These are phyloP conservation scores for Ramaria sp. DNA, from an alignment of 768 basidiomycete species.

Conservation along the genomic window DNA sequence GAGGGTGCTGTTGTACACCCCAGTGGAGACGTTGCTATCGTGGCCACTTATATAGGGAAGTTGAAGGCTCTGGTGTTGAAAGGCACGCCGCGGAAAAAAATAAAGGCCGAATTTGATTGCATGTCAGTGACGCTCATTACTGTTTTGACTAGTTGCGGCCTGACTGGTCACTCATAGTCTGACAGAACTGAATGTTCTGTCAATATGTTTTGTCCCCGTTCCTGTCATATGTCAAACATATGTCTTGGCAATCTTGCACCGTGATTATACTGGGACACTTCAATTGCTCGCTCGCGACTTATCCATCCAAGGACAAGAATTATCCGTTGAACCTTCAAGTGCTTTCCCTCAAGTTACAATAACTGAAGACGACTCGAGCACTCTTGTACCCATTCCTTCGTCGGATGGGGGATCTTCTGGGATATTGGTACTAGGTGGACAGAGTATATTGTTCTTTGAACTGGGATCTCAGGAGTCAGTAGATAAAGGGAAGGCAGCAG, in stretches of 20 bases:
- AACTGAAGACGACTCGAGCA: constrained; percentile 3
- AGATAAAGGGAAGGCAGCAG: constrained; percentile 19
- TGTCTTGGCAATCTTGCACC: constrained; percentile 53
- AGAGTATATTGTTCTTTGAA: constrained; percentile 53
- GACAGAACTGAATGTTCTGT: constrained; percentile 57
- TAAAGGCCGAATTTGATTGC: constrained; percentile 14
- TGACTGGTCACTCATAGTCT: constrained; percentile 30
- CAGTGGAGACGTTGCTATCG: constrained; percentile 47
- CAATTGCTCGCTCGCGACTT: constrained; percentile 13
- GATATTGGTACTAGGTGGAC: constrained; percentile 59
- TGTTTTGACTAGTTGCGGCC: not conserved
- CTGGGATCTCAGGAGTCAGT: constrained; percentile 35
- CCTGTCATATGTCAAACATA: constrained; percentile 28
- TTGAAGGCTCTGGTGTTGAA: constrained; percentile 53
- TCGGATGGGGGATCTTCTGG: constrained; percentile 37
- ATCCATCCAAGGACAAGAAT: constrained; percentile 14
- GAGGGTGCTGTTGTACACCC: constrained; percentile 60
- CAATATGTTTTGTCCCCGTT: constrained; percentile 50
- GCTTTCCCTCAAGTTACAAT: not conserved
- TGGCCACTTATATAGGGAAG: constrained; percentile 59
- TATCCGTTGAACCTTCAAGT: constrained; percentile 11
- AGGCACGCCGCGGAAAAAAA: constrained; percentile 15
- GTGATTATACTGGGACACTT: constrained; percentile 40
- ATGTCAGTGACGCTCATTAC: constrained; percentile 6
- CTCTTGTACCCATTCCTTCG: constrained; percentile 6